Base-by-base conservation (phyloP, 1,284 basidiomycete species). In the Stereum hirsutum region DNA sequence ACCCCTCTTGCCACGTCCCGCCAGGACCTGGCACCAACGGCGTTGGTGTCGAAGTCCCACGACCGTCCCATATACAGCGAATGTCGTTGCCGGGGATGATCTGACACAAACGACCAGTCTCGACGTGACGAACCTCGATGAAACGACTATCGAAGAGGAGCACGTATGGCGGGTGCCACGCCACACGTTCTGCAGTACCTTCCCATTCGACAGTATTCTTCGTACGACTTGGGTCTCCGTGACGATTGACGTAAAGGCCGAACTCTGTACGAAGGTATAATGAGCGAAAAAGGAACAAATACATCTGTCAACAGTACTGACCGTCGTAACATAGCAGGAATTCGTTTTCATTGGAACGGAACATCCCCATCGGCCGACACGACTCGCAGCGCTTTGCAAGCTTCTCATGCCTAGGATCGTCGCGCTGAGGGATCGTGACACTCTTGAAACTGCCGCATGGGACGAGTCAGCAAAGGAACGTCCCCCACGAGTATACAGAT, bases 321-420 rank as follows among this genome's bases (percentile, higher is more conserved):
- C 89, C 86, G 58, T 93, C 84, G 58, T 95, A 98, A 61, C 90
- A 94, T 24, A 98, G 73, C 41, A 99, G 61, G 64, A 96, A 98
- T 60, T 94, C 91, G 49, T 86, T 84, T 46, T 91, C 89, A 33
- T 75, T 82, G 2, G 81, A 81, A 36, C 91, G 75, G 76, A 93
- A 96, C 81, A 97, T 94, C 11, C 91, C 92, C 56, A 97, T 72
- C 0, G 94, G 90, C 46, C 81, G 77, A 54, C 81, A 81, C 47
- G 69, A 76, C 56, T 95, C 89, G 55, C 88, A 90, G 10, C 90
- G 77, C 57, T 86, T 89, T 21, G 82, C 75, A 31, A 97, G 61
- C 42, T 81, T 75, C 39, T 78, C 75, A 2, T 85, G 67, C 6
- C 78, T 74, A 24, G 83, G 74, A 52, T 92, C 88, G 51, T 92